phyloP scores from a whole-genome alignment of 768 basidiomycete species.

The Mycena galopus region DNA sequence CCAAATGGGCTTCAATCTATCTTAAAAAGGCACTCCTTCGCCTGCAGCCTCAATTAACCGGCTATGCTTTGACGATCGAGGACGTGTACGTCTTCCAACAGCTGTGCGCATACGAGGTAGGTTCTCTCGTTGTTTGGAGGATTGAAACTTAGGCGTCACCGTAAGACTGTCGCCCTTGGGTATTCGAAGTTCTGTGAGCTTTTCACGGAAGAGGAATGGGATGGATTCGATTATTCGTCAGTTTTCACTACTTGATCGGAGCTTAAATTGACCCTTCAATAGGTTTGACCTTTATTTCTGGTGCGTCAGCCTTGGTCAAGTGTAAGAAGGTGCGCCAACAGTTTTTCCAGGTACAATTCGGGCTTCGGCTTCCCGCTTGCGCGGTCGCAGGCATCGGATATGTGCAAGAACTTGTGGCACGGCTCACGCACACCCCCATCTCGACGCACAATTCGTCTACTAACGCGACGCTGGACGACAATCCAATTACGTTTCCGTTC shows the following conservation, averaged over 20 bases:
- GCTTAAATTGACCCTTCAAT: background rate
- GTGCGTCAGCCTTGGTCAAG: conserved; percentile 41
- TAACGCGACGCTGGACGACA: conserved; percentile 84
- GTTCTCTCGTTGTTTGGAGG: background rate
- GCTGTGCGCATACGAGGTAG: conserved; percentile 66
- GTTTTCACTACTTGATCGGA: conserved; percentile 42
- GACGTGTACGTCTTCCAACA: conserved; percentile 80
- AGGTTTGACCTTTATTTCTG: conserved; percentile 70
- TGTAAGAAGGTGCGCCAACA: background rate
- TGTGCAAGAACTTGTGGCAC: conserved; percentile 85
- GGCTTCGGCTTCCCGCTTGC: conserved; percentile 88
- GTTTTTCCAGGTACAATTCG: conserved; percentile 65
- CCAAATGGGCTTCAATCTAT: conserved; percentile 79
- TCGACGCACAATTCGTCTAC: conserved; percentile 82
- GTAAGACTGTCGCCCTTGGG: conserved; percentile 88
- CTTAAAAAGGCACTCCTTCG: conserved; percentile 74
- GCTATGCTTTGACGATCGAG: conserved; percentile 72
- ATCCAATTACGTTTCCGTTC: conserved; percentile 78
- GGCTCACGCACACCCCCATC: conserved; percentile 84
- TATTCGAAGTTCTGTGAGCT: conserved; percentile 92
- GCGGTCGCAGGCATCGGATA: conserved; percentile 83
- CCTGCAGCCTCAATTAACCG: conserved; percentile 69
- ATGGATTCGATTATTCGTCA: conserved; percentile 89
- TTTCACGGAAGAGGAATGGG: conserved; percentile 94
- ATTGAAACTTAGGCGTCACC: background rate